Evolutionary conservation across 2,329 filamentous ascomycete genomes (phyloP).

Genomic region (Neonectria punicea): DNA sequence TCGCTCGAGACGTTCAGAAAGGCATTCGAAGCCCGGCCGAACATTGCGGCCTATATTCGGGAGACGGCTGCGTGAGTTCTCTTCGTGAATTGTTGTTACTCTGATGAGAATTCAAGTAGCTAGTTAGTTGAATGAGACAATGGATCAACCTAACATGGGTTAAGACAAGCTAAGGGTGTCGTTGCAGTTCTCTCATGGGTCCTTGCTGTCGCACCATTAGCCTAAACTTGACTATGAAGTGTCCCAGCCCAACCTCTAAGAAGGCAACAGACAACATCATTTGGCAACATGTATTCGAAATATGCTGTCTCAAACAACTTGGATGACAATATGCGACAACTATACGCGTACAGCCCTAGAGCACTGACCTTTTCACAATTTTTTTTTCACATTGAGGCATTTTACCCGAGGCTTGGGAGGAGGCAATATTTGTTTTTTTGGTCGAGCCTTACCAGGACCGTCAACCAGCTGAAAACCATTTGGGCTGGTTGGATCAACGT

Average conservation of each 20-base stretch:
- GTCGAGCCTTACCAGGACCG: background rate
- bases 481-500: background rate
- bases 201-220: too few species aligned
- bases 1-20: conserved; percentile 12
- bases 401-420: background rate
- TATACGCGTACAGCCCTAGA: too few species aligned
- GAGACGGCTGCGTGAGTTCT: background rate
- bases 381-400: background rate
- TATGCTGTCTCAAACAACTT: too few species aligned
- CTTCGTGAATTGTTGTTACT: background rate
- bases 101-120: background rate
- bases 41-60: conserved; percentile 18
- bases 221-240: too few species aligned
- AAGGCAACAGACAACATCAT: too few species aligned
- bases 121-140: background rate
- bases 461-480: background rate
- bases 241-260: too few species aligned
- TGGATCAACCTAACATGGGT: too few species aligned
- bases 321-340: too few species aligned
- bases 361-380: too few species aligned
- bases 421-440: background rate
- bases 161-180: too few species aligned
- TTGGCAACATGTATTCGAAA: too few species aligned
- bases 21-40: conserved; percentile 21
- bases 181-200: too few species aligned